Conservation (phyloP, 2,329 filamentous ascomycete genomes). For the Escovopsis sp. region DNA sequence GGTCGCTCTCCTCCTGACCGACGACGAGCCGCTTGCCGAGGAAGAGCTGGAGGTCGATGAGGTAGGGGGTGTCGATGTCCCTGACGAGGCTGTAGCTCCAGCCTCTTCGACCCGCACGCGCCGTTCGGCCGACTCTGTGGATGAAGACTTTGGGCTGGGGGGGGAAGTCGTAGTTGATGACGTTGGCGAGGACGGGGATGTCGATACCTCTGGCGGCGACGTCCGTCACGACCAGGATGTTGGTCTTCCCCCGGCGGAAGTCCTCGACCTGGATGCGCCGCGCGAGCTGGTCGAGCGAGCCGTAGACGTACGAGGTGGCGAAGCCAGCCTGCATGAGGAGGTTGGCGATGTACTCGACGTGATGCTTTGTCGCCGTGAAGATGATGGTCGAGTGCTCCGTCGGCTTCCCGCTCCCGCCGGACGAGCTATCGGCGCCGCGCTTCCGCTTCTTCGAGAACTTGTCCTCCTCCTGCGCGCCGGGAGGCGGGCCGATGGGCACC, state of each 20-base stretch:
- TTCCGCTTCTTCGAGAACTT: conserved; percentile 57
- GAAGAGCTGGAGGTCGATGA: conserved; percentile 89
- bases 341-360: conserved; percentile 81
- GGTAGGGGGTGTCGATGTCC: conserved; percentile 77
- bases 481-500: conserved; percentile 58
- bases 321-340: conserved; percentile 74
- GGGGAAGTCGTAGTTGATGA: conserved; percentile 98
- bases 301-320: conserved; percentile 86
- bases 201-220: conserved; percentile 95
- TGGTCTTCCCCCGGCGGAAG: conserved; percentile 70
- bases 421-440: conserved; percentile 33
- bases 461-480: conserved; percentile 29
- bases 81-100: conserved; percentile 92
- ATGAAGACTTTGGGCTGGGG: conserved; percentile 95
- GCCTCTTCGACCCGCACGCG: conserved; percentile 78
- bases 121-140: conserved; percentile 89
- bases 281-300: conserved; percentile 84
- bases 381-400: conserved; percentile 88
- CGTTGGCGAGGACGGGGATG: conserved; percentile 89
- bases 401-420: conserved; percentile 39
- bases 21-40: conserved; percentile 70
- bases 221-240: conserved; percentile 91
- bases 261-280: conserved; percentile 84
- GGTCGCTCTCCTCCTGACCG: conserved; percentile 47
- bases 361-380: conserved; percentile 90